A percentile compares a stretch with the other conserved stretches of the same genome.
These are phyloP conservation scores for Ceriops zippeliana DNA, from an alignment of 345 rosid genomes.

Conservation along the genomic window DNA sequence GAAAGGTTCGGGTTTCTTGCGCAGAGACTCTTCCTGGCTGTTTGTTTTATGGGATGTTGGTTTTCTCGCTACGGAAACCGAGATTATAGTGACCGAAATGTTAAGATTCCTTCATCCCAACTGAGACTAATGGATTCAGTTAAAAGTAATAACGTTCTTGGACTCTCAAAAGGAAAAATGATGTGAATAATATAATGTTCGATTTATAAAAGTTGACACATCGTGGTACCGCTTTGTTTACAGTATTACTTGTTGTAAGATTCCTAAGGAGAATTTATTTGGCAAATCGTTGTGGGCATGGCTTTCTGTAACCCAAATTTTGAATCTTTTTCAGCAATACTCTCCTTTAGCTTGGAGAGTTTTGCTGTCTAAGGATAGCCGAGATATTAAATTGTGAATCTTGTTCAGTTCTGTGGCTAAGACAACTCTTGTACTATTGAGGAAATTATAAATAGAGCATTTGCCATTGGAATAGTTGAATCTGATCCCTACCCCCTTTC, in stretches of 20 bases:
- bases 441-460: too few relatives aligned
- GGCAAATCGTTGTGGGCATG: background rate
- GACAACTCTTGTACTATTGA: background rate
- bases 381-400: too few relatives aligned
- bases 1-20: conserved; percentile 64
- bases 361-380: too few relatives aligned
- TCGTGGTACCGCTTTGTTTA: too few relatives aligned
- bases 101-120: background rate
- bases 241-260: too few relatives aligned
- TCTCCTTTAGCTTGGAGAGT: background rate
- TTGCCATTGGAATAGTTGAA: too few relatives aligned
- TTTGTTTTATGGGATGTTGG: conserved; percentile 34
- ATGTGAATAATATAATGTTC: too few relatives aligned
- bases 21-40: background rate
- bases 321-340: background rate
- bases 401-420: background rate
- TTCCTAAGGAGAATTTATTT: too few relatives aligned
- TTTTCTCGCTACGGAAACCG: background rate
- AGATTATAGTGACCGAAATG: too few relatives aligned
- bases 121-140: background rate
- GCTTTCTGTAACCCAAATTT: background rate
- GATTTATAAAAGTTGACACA: too few relatives aligned
- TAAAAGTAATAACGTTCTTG: background rate
- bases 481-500: too few relatives aligned
- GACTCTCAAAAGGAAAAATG: too few relatives aligned